phyloP scores from a whole-genome alignment of 1,284 basidiomycete species.

The Malassezia sympodialis region DNA sequence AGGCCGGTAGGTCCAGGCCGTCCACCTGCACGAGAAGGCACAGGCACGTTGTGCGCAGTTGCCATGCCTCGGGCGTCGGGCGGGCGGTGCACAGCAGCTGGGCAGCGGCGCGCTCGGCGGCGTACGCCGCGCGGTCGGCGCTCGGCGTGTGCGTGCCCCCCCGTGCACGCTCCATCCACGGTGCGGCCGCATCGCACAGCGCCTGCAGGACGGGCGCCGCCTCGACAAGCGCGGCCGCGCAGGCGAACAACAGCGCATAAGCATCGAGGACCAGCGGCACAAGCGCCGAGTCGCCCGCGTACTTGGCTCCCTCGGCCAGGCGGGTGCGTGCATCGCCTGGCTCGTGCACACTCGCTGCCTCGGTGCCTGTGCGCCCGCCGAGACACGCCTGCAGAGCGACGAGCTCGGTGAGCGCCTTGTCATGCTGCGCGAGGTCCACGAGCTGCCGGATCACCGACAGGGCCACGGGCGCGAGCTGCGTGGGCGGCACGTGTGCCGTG shows the following conservation, averaged over 20 bases:
- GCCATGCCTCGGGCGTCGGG: background rate
- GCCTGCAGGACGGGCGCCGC: background rate
- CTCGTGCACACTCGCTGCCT: background rate
- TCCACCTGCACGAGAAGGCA: slow-evolving; percentile 21
- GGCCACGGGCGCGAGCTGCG: slow-evolving; percentile 1
- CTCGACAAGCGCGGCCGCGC: slow-evolving; percentile 13
- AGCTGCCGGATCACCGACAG: slow-evolving; percentile 9
- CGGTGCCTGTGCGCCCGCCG: background rate
- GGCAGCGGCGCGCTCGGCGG: slow-evolving; percentile 24
- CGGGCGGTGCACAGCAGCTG: slow-evolving; percentile 17
- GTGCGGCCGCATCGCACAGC: background rate
- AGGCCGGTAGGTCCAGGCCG: slow-evolving; percentile 25
- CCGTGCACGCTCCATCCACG: background rate
- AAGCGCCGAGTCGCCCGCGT: background rate
- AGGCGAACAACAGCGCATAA: slow-evolving; percentile 7
- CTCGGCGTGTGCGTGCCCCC: background rate
- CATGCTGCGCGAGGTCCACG: background rate
- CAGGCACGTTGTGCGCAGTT: slow-evolving; percentile 13
- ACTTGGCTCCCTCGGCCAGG: background rate
- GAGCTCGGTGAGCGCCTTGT: slow-evolving; percentile 13
- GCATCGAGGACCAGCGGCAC: slow-evolving; percentile 2
- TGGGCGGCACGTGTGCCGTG: background rate
- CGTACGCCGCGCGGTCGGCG: slow-evolving; percentile 26
- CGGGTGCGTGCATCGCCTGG: background rate
- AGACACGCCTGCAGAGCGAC: background rate